phyloP scores from a whole-genome alignment of 106 monocot species.

The Apostasia shenzhenica region DNA sequence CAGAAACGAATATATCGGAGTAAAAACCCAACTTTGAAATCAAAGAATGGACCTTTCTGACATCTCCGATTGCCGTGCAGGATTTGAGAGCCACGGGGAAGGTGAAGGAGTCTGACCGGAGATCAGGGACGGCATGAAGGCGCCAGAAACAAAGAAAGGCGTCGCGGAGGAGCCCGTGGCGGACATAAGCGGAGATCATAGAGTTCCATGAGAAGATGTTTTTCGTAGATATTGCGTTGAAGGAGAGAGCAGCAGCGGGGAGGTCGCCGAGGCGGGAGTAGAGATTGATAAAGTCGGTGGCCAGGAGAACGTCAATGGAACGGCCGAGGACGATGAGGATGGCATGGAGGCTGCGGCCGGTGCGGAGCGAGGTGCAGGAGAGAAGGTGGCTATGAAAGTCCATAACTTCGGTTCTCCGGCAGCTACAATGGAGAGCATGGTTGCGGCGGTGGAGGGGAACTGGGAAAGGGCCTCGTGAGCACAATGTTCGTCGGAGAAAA shows the following conservation, averaged over 20 bases:
- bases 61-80: constrained; percentile 19
- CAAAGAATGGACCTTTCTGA: constrained; percentile 33
- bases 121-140: constrained; percentile 14
- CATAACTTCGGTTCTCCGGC: constrained; percentile 2
- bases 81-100: constrained; percentile 53
- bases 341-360: constrained; percentile 32
- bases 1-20: constrained; percentile 20
- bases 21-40: constrained; percentile 31
- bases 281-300: constrained; percentile 42
- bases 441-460: too few relatives aligned
- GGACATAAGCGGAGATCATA: constrained; percentile 40
- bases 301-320: constrained; percentile 19
- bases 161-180: constrained; percentile 12
- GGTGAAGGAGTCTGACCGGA: constrained; percentile 37
- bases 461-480: too few relatives aligned
- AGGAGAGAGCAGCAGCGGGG: constrained; percentile 28
- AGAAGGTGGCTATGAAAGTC: constrained; percentile 27
- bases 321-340: constrained; percentile 45
- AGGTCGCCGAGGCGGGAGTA: constrained; percentile 55
- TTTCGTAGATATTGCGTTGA: constrained; percentile 18
- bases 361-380: constrained; percentile 17
- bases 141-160: constrained; percentile 27
- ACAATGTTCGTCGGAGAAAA: too few relatives aligned
- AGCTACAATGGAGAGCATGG: too few relatives aligned
- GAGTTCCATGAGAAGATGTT: constrained; percentile 46